phyloP scores from a whole-genome alignment of 306 rosid species.

The Trifolium subterraneum region DNA sequence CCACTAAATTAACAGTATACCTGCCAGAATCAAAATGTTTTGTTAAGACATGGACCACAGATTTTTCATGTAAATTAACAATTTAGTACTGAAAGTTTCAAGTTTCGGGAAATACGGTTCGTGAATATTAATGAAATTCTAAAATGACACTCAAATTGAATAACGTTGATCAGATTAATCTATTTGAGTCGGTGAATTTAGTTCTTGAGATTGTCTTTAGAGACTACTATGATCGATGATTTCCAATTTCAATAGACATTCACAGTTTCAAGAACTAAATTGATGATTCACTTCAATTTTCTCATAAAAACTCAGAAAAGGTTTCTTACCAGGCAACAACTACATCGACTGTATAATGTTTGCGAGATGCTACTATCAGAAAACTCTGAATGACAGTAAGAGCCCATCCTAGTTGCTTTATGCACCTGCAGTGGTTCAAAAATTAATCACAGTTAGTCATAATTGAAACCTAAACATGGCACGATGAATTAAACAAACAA shows the following conservation, averaged over 20 bases:
- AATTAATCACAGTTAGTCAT: constrained; percentile 28
- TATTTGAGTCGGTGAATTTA: not conserved
- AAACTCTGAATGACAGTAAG: constrained; percentile 83
- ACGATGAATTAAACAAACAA: not conserved
- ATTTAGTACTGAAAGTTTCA: not conserved
- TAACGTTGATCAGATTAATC: not conserved
- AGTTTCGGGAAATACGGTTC: not conserved
- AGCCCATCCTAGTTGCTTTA: constrained; percentile 87
- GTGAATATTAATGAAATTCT: not conserved
- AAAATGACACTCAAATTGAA: not conserved
- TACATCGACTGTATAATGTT: constrained; percentile 95
- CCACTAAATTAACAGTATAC: constrained; percentile 98
- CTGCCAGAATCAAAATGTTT: constrained; percentile 50
- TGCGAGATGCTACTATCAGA: constrained; percentile 95
- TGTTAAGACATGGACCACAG: constrained; percentile 31
- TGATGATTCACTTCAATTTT: no score
- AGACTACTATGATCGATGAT: not conserved
- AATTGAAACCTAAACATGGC: constrained; percentile 13
- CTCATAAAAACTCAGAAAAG: not conserved
- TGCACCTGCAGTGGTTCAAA: constrained; percentile 54
- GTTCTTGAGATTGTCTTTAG: not conserved
- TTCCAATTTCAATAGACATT: not conserved
- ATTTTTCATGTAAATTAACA: not conserved
- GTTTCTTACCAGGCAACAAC: constrained; percentile 91
- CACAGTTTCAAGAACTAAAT: no score